Percentiles rank a stretch among this genome's conserved stretches.
Evolutionary conservation across 345 rosid species (phyloP).

Genomic region (Rhodamnia argentea): DNA sequence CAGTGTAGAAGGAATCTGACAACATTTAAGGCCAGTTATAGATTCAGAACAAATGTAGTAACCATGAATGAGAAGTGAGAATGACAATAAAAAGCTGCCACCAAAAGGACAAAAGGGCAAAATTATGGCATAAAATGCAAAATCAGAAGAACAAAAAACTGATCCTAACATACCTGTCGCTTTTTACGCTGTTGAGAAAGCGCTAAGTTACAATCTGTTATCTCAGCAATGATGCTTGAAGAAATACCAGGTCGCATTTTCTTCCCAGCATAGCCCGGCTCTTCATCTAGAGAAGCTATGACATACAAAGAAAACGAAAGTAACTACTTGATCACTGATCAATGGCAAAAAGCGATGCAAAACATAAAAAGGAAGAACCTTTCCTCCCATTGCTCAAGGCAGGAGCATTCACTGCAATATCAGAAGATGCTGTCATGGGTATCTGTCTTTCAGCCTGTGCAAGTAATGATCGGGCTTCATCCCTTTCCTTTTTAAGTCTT

Average conservation of each 20-base stretch:
- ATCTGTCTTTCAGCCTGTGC: constrained; percentile 68
- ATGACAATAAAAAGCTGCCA: neutral
- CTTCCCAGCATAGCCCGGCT: constrained; percentile 38
- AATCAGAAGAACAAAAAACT: neutral
- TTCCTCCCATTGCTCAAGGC: constrained; percentile 75
- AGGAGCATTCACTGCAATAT: constrained; percentile 34
- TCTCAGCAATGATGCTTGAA: constrained; percentile 43
- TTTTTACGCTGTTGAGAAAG: constrained; percentile 89
- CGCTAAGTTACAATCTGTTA: constrained; percentile 78
- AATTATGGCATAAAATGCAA: neutral
- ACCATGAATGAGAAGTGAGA: neutral
- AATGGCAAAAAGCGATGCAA: neutral
- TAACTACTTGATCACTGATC: neutral
- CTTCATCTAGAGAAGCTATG: constrained; percentile 41
- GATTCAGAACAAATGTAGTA: neutral
- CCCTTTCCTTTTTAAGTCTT: constrained; percentile 88
- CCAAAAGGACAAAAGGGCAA: neutral
- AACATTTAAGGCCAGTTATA: neutral
- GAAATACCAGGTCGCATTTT: constrained; percentile 70
- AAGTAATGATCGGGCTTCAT: constrained; percentile 81
- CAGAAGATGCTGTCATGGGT: constrained; percentile 38
- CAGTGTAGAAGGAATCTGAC: constrained; percentile 64
- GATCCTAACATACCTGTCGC: constrained; percentile 37
- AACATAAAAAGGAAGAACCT: constrained; percentile 29
- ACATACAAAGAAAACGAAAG: constrained; percentile 2